Conservation (phyloP, 805 yeast species). For the Scheffersomyces amazonensis region DNA sequence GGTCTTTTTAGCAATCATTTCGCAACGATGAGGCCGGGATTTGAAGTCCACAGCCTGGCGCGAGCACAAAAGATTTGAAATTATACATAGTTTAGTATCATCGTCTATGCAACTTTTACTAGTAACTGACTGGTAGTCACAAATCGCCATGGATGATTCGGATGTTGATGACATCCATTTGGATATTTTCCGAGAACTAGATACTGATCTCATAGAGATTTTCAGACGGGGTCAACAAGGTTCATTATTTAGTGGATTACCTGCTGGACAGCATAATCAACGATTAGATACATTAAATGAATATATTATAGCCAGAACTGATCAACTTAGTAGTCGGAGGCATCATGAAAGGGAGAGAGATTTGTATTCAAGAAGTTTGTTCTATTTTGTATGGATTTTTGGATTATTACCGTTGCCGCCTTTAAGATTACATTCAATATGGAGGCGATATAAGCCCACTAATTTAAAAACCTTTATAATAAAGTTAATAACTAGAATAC, state of each 20-base stretch:
- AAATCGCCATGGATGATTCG: neutral
- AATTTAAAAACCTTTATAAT: slow-evolving; percentile 2
- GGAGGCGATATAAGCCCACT: slow-evolving; percentile 11
- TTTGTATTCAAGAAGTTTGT: slow-evolving; percentile 2
- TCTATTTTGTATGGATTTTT: slow-evolving; percentile 13
- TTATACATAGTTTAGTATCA: too few species aligned
- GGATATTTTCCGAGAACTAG: slow-evolving; percentile 20
- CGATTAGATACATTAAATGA: slow-evolving; percentile 8
- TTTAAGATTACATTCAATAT: slow-evolving; percentile 14
- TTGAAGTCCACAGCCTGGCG: too few species aligned
- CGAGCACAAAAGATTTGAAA: too few species aligned
- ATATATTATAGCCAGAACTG: neutral
- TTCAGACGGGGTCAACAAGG: slow-evolving; percentile 13
- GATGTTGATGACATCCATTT: slow-evolving; percentile 4
- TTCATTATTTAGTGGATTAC: slow-evolving; percentile 10
- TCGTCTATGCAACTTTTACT: too few species aligned
- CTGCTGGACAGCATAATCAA: slow-evolving; percentile 10
- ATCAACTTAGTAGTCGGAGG: slow-evolving; percentile 1
- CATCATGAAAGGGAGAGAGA: slow-evolving; percentile 1
- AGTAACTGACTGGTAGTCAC: too few species aligned
- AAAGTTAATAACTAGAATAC: slow-evolving; percentile 1
- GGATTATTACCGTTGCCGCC: slow-evolving; percentile 17
- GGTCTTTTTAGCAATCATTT: too few species aligned
- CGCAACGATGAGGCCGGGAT: too few species aligned
- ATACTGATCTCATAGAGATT: slow-evolving; percentile 16